Conservation (phyloP, 1,284 basidiomycete species). For the Thecaphora thlaspeos region DNA sequence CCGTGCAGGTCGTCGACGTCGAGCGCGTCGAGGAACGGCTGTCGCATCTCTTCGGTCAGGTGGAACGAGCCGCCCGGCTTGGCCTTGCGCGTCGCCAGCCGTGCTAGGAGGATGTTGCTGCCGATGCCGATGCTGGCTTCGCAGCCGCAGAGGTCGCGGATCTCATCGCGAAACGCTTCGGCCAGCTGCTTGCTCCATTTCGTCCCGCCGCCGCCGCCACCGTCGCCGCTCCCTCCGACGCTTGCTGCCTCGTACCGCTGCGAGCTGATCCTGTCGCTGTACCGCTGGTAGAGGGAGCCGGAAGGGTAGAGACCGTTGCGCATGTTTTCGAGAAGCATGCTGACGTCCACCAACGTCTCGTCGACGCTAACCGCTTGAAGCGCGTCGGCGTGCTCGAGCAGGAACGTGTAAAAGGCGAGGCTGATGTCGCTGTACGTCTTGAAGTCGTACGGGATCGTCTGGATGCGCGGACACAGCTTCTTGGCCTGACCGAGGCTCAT, state of each 20-base stretch:
- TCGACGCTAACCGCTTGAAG: slow-evolving; percentile 94
- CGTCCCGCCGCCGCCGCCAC: too few species aligned
- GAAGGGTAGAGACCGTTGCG: slow-evolving; percentile 13
- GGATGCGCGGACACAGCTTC: slow-evolving; percentile 58
- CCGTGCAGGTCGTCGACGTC: slow-evolving; percentile 84
- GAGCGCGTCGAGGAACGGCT: slow-evolving; percentile 69
- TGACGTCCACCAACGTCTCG: slow-evolving; percentile 88
- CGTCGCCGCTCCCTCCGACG: slow-evolving; percentile 11
- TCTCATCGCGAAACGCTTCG: slow-evolving; percentile 74
- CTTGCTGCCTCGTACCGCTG: slow-evolving; percentile 11
- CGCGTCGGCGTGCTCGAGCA: slow-evolving; percentile 84
- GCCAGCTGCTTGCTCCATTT: slow-evolving; percentile 64
- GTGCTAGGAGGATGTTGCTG: slow-evolving; percentile 86
- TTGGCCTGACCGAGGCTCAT: slow-evolving; percentile 70
- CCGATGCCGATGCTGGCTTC: slow-evolving; percentile 81
- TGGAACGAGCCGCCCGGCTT: slow-evolving; percentile 86
- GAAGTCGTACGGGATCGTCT: slow-evolving; percentile 89
- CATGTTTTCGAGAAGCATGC: slow-evolving; percentile 63
- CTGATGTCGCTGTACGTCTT: slow-evolving; percentile 64
- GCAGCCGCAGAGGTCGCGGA: slow-evolving; percentile 75
- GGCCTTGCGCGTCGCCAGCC: slow-evolving; percentile 83
- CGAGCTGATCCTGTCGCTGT: slow-evolving; percentile 19
- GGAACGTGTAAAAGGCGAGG: slow-evolving; percentile 84
- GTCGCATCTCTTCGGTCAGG: slow-evolving; percentile 64
- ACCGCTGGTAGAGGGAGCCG: slow-evolving; percentile 16